Percentiles rank a stretch among this genome's conserved stretches.
These are phyloP conservation scores for Gaultheria prostrata DNA, from an alignment of 148 eudicot species.

Conservation along the genomic window DNA sequence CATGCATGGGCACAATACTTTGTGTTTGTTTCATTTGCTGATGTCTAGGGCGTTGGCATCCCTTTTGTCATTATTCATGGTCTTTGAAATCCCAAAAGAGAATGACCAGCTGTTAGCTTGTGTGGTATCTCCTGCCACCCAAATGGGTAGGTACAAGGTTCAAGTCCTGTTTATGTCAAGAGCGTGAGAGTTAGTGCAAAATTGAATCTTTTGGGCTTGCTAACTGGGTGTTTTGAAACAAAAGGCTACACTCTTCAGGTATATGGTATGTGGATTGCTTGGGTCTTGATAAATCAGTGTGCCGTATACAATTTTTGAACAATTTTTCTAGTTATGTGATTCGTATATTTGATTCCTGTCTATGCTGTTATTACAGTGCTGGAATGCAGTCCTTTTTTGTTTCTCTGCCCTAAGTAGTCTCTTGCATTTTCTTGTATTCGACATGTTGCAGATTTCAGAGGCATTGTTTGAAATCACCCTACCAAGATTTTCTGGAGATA, in stretches of 20 bases:
- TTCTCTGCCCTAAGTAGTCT: not conserved
- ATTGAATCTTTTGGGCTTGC: not conserved
- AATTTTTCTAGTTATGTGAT: not conserved
- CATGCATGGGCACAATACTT: not conserved
- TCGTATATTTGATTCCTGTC: constrained; percentile 2
- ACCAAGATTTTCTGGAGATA: constrained; percentile 92
- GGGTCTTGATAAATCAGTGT: constrained; percentile 8
- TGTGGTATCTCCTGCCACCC: not conserved
- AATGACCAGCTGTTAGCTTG: not conserved
- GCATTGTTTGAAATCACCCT: constrained; percentile 91
- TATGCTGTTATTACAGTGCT: not conserved
- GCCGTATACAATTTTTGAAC: not conserved
- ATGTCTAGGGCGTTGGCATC: not conserved
- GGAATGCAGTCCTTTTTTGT: not conserved
- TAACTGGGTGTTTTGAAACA: not conserved
- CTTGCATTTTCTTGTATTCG: not conserved
- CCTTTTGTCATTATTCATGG: not conserved
- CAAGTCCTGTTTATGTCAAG: not conserved
- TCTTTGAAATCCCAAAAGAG: not conserved
- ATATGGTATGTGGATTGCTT: not conserved
- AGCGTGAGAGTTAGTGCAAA: not conserved
- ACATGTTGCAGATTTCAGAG: constrained; percentile 65
- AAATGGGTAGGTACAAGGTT: not conserved
- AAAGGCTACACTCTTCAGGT: not conserved
- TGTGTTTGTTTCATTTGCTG: not conserved